phyloP scores from a whole-genome alignment of 106 monocot species.

The Gastrodia elata region DNA sequence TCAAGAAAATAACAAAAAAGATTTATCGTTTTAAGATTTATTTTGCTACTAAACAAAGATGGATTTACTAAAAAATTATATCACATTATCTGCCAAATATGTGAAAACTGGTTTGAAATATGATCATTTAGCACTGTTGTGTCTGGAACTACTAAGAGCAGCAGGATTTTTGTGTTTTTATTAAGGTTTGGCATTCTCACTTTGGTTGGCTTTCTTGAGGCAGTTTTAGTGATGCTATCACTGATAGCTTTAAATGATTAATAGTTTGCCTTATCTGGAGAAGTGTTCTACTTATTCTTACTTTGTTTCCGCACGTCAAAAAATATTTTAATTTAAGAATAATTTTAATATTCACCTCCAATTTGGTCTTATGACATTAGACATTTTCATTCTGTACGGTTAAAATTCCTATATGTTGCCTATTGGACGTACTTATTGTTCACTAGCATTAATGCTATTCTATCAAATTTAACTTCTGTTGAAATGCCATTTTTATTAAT shows the following conservation, averaged over 20 bases:
- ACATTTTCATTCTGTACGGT: neutral
- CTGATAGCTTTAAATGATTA: neutral
- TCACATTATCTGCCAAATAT: neutral
- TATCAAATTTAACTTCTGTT: slow-evolving; percentile 2
- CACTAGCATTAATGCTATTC: neutral
- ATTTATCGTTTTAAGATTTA: neutral
- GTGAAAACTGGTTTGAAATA: neutral
- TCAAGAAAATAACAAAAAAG: neutral
- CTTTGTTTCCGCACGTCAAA: neutral
- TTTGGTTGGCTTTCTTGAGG: neutral
- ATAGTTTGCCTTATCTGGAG: neutral
- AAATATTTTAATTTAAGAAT: neutral
- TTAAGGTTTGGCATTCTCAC: neutral
- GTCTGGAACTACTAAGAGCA: too few species aligned
- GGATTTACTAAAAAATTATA: neutral
- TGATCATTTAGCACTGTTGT: neutral
- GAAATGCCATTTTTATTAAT: neutral
- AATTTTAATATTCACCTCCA: neutral
- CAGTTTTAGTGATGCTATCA: neutral
- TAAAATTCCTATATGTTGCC: neutral
- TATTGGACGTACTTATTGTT: neutral
- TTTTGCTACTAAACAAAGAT: neutral
- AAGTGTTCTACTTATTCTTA: neutral
- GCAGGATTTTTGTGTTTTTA: neutral
- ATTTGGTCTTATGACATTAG: neutral